Evolutionary conservation across 2,329 filamentous ascomycete species (phyloP), one percentile per base, ranked within the genome.

Genomic region (Immersiporthe knoxdaviesiana): DNA sequence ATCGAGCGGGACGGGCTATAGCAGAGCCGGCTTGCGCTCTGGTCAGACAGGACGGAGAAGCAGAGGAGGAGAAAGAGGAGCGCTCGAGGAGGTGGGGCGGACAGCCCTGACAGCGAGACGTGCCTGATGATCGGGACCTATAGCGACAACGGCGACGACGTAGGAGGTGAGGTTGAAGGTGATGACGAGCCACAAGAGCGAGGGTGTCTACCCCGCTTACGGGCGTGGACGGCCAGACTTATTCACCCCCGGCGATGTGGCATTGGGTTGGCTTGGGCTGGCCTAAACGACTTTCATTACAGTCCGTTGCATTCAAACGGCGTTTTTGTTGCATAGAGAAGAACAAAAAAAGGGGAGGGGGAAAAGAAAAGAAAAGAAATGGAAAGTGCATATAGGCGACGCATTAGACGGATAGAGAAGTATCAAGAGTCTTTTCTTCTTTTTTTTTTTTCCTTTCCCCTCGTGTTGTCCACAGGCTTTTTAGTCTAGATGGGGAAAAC

Each of bases 1-100:
- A 82, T 97, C 74, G 92, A 95, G 72, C 84, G 84, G 74, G 79
- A 81, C 61, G 70, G 64, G 58, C 58, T 58, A 41, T 71, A 71
- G 70, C 67, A 61, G 58, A 47, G 66, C 63, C 68, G 47, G 50
- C 21, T 24, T 35, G 59, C 59, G 30, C 41, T 54, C 37, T 14
- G 44, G 32, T 32, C 65, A 11, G 39, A 21, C n/a, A 50, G 39
- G 41, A 50, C 12, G 56, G 52, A 52, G 3, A 44, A 6, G 24
- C 11, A 27, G 47, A 21, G 10, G 39, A 66, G 27, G 32, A 21
- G 18, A 27, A 66, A 18, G 54, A 16, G 21, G 39, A n/a, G 24
- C 41, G 39, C 27, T 58, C 44, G 18, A 47, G 44, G 18, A 7
- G 18, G 27, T 5, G 39, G 32, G 12, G 59, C n/a, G 7, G 59